Evolutionary conservation across 257 asterid genomes (phyloP).

Genomic region (Eucommia ulmoides): DNA sequence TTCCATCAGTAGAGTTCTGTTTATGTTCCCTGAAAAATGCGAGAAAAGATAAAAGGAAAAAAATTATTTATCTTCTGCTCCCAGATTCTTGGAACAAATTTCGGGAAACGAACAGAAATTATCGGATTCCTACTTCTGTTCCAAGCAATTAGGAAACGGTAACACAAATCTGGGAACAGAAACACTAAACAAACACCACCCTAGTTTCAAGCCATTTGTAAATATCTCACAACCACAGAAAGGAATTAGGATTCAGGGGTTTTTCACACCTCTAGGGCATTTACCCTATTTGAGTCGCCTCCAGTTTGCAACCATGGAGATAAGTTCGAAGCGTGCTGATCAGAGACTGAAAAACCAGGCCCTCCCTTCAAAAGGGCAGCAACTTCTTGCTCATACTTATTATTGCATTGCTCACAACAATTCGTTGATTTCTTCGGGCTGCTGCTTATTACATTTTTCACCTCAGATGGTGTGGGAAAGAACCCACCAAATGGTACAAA

Average conservation of each 20-base stretch:
- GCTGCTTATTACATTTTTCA: constrained; percentile 21
- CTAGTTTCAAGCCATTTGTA: too few species aligned
- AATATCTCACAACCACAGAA: too few species aligned
- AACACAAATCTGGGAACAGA: too few species aligned
- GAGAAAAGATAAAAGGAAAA: too few species aligned
- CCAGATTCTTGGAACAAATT: too few species aligned
- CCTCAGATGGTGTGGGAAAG: constrained; percentile 70
- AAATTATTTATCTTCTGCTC: too few species aligned
- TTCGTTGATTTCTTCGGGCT: constrained; percentile 23
- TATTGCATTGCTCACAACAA: constrained; percentile 61
- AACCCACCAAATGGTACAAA: constrained; percentile 95
- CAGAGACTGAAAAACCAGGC: constrained; percentile 32
- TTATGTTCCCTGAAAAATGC: too few species aligned
- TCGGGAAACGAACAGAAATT: too few species aligned
- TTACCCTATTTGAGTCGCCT: constrained; percentile 36
- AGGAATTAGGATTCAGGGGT: constrained; percentile 29
- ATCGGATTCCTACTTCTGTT: too few species aligned
- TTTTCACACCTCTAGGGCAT: constrained; percentile 49
- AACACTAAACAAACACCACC: too few species aligned
- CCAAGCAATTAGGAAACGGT: too few species aligned
- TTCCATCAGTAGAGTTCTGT: too few species aligned
- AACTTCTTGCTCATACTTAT: constrained; percentile 67
- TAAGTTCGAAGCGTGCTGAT: constrained; percentile 28
- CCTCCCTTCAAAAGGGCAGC: constrained; percentile 32
- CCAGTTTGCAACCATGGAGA: constrained; percentile 65